Evolutionary conservation across 768 basidiomycete genomes (phyloP), one percentile per base, ranked within the genome.

Genomic region (Pulveroboletus ravenelii): DNA sequence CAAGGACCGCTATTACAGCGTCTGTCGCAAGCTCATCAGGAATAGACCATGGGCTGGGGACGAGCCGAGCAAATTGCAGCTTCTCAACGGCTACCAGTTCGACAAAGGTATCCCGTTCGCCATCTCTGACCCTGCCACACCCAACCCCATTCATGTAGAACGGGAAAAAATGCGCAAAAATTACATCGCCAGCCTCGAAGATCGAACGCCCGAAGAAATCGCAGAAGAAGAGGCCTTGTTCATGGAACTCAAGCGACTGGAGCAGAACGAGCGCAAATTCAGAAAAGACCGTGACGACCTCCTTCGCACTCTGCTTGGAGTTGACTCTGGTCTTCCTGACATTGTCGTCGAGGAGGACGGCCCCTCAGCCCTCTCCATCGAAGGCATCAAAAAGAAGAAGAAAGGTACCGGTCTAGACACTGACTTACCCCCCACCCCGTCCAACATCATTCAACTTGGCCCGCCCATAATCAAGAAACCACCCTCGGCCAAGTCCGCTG

Each of bases 141-240:
- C 29, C 3, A n/a, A 3, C 23, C 6, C 25, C 5, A 10, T 30
- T 18, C 56, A 23, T 23, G 2, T 23, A 95, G 94, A 87, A 29
- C 87, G 91, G 38, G 96, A 99, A 68, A 71, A 82, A 18, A 85
- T 82, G 55, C 85, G 96, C 50, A 96, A 93, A 69, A 82, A 84
- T 50, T 96, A 98, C 62, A 77, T 98, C 13, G 71, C 77, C 9
- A 88, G 84, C 53, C 80, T 98, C n/a, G 90, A 93, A 70, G 82
- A 79, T 50, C 84, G 95, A n/a, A 88, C 92, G 0, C 78, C 84
- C 5, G 83, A 87, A 43, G 91, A 97, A 70, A 85, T 95, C 39
- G 87, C 85, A 15, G 94, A 99, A 65, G 96, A 98, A 74, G 94
- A 97, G 60, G 88, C 91, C 8, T 75, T 99, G 3, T 97, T 89